Conservation (phyloP, 257 asterid genomes). For the Nicotiana knightiana region DNA sequence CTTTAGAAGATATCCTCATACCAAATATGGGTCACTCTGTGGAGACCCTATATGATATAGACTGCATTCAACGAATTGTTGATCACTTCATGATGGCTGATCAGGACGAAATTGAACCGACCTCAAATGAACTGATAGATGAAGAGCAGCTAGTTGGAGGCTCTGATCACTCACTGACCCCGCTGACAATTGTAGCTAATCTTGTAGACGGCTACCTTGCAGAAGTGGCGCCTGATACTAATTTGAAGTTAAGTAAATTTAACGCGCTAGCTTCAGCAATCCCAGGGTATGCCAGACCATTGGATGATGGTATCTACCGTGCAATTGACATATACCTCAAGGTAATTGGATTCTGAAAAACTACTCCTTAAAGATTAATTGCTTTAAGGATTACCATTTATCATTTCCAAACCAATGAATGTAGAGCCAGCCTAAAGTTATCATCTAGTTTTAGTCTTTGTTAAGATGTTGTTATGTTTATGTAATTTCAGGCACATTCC, state of each 20-base stretch:
- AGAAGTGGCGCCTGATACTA: slow-evolving; percentile 47
- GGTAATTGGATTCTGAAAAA: slow-evolving; percentile 16
- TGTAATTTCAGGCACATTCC: slow-evolving; percentile 36
- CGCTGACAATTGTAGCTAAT: slow-evolving; percentile 35
- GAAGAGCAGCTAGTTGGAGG: slow-evolving; percentile 23
- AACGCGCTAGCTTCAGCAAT: slow-evolving; percentile 36
- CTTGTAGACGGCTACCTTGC: slow-evolving; percentile 44
- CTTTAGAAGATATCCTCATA: slow-evolving; percentile 38
- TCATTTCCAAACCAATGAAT: background rate
- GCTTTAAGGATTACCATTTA: background rate
- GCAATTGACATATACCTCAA: slow-evolving; percentile 46
- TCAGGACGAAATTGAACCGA: slow-evolving; percentile 17
- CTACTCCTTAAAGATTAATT: no score
- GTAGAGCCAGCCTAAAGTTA: background rate
- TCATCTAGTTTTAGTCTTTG: background rate
- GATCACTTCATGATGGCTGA: slow-evolving; percentile 38
- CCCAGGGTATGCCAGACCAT: slow-evolving; percentile 39
- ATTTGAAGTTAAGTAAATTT: slow-evolving; percentile 38
- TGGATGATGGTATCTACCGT: slow-evolving; percentile 42
- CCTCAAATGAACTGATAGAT: slow-evolving; percentile 11
- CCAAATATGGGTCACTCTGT: slow-evolving; percentile 32
- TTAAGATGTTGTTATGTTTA: background rate
- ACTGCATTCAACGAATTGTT: slow-evolving; percentile 42
- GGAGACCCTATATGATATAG: slow-evolving; percentile 47
- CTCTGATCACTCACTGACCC: slow-evolving; percentile 13